These are phyloP conservation scores for Populus hybrid DNA, from an alignment of 441 rosid genomes.

Conservation along the genomic window DNA sequence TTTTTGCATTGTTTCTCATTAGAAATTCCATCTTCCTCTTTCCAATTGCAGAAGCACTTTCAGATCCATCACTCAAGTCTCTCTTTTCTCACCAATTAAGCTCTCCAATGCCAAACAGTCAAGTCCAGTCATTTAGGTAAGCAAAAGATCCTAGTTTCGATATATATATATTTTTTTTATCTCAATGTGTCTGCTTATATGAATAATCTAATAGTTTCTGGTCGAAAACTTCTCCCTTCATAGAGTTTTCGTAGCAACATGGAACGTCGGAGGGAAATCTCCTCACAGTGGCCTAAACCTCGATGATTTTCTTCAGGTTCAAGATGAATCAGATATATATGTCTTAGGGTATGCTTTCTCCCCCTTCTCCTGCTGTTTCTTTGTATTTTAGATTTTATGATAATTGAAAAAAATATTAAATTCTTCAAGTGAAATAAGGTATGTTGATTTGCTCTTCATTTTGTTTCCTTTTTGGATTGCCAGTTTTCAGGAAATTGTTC, in stretches of 20 bases:
- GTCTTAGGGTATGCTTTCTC: constrained; percentile 64
- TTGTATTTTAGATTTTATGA: background rate
- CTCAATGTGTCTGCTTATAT: background rate
- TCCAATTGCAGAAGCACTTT: constrained; percentile 41
- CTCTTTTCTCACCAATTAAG: constrained; percentile 35
- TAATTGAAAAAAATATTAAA: no score
- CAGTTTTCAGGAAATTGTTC: constrained; percentile 98
- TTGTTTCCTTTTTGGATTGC: background rate
- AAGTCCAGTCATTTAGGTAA: constrained; percentile 59
- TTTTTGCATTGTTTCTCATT: constrained; percentile 9
- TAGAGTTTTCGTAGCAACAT: constrained; percentile 85
- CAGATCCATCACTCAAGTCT: constrained; percentile 39
- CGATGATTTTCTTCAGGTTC: constrained; percentile 70
- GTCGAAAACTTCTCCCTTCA: background rate
- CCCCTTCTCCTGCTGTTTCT: background rate
- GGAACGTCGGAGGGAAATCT: constrained; percentile 94
- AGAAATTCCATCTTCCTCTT: constrained; percentile 14
- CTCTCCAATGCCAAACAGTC: constrained; percentile 37
- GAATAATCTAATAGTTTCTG: background rate
- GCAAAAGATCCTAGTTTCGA: background rate
- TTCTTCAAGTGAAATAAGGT: background rate
- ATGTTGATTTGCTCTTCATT: background rate
- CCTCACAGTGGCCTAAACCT: constrained; percentile 64
- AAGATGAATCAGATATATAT: constrained; percentile 71
- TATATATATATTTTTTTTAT: no score